Evolutionary conservation across 352 stramenopile genomes (phyloP).

Genomic region (Phytophthora agathidicida): DNA sequence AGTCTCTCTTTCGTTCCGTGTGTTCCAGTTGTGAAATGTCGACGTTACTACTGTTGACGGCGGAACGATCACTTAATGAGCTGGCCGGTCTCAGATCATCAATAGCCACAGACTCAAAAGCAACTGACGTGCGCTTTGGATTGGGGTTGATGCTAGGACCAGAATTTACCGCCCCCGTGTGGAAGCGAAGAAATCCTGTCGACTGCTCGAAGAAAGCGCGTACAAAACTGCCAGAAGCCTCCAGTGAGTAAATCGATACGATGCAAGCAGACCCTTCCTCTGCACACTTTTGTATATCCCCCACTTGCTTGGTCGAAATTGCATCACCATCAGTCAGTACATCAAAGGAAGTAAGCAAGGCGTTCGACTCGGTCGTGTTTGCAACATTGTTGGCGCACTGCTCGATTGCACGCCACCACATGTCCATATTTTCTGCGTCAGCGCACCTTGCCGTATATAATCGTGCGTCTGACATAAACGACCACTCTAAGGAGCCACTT

Average conservation of each 20-base stretch:
- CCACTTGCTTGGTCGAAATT: not conserved
- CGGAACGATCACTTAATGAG: not conserved
- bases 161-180: conserved; percentile 58
- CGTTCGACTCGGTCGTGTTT: not conserved
- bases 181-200: conserved; percentile 66
- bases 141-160: conserved; percentile 65
- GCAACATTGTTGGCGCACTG: conserved; percentile 47
- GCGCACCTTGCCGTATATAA: conserved; percentile 39
- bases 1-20: conserved; percentile 48
- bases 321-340: not conserved
- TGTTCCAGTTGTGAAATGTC: conserved; percentile 5
- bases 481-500: conserved; percentile 45
- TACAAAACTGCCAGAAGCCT: conserved; percentile 65
- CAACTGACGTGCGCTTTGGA: conserved; percentile 52
- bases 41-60: not conserved
- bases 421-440: conserved; percentile 39
- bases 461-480: conserved; percentile 53
- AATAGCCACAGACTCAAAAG: conserved; percentile 75
- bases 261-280: conserved; percentile 69
- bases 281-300: not conserved
- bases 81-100: conserved; percentile 33
- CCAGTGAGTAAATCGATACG: conserved; percentile 74
- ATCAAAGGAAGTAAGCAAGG: conserved; percentile 24
- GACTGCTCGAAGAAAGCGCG: conserved; percentile 78
- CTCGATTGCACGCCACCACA: conserved; percentile 70